Base-by-base conservation (phyloP, 768 basidiomycete species). In the Mycena chlorophos region DNA sequence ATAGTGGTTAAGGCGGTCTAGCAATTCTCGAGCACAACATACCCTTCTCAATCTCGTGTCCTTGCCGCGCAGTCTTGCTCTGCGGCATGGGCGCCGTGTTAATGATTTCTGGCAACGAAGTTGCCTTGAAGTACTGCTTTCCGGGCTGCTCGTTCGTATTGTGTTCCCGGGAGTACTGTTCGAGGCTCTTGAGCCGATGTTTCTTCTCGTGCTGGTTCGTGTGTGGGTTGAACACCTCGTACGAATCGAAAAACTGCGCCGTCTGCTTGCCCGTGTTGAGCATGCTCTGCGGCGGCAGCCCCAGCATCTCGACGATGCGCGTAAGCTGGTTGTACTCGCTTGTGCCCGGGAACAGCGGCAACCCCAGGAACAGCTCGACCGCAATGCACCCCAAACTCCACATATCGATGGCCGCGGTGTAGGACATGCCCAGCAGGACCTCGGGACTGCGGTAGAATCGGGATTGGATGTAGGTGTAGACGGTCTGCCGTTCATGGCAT, bases 251-350 rank as follows among this genome's bases (percentile, higher is more conserved):
- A 71, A 98, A 98, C 66, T 99, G 93, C 63, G 75, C 78, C 3
- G 89, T 87, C 72, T 98, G 96, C 76, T 99, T 98, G 56, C 97
- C 97, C 62, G 86, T 88, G 70, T 97, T 96, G 67, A 99, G 81
- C 86, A 98, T 93, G 72, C 91, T 91, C 52, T 82, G 72, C 3
- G 97, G 94, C 25, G 97, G 96, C 76, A 87, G 80, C 47, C 97
- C 97, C 23, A 99, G 85, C 94, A 98, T 98, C 66, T 98, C 97
- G 28, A 97, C 87, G 51, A 99, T 98, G 55, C 97, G 81, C 20
- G 92, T 94, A 52, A 98, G 81, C 69, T 99, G 97, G 73, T 99
- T 99, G 73, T 97, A 99, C 73, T 99, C 97, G 77, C 94, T 97
- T 30, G 97, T 98, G 22, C 97, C 97, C 2, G 97, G 97, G 74